These are phyloP conservation scores for Vicia villosa DNA, from an alignment of 306 rosid genomes.

Conservation along the genomic window DNA sequence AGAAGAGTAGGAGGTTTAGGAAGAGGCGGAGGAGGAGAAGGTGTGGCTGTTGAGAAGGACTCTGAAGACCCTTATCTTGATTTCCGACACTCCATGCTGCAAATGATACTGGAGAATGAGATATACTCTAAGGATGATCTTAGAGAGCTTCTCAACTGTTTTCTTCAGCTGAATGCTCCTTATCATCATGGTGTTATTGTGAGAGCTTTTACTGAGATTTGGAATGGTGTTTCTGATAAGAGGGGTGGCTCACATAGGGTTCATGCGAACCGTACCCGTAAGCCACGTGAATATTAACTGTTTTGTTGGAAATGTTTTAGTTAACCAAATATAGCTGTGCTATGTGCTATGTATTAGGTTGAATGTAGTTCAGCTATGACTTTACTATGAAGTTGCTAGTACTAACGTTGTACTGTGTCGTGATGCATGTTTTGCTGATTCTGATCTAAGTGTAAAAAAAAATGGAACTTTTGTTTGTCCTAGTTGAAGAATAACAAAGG, in stretches of 20 bases:
- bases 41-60: slow-evolving; percentile 89
- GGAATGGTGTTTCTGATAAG: slow-evolving; percentile 71
- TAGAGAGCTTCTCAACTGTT: slow-evolving; percentile 73
- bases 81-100: slow-evolving; percentile 86
- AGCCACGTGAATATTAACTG: slow-evolving; percentile 47
- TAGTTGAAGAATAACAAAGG: not conserved
- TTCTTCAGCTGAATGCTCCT: slow-evolving; percentile 81
- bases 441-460: slow-evolving; percentile 25
- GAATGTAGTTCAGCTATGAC: slow-evolving; percentile 12
- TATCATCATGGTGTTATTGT: slow-evolving; percentile 79
- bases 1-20: slow-evolving; percentile 59
- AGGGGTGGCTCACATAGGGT: slow-evolving; percentile 39
- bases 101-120: slow-evolving; percentile 94
- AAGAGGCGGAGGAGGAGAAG: slow-evolving; percentile 65
- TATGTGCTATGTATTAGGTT: slow-evolving; percentile 20
- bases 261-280: slow-evolving; percentile 27
- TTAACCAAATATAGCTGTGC: slow-evolving; percentile 9
- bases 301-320: no score
- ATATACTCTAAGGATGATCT: slow-evolving; percentile 83
- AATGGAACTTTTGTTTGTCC: slow-evolving; percentile 1
- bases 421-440: slow-evolving; percentile 23
- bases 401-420: slow-evolving; percentile 25
- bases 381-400: slow-evolving; percentile 14
- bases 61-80: slow-evolving; percentile 94
- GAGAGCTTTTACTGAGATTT: slow-evolving; percentile 90